Evolutionary conservation across 192 early-diverging fungal species (phyloP), one percentile per base, ranked within the genome.

Genomic region (Coemansia sp.): DNA sequence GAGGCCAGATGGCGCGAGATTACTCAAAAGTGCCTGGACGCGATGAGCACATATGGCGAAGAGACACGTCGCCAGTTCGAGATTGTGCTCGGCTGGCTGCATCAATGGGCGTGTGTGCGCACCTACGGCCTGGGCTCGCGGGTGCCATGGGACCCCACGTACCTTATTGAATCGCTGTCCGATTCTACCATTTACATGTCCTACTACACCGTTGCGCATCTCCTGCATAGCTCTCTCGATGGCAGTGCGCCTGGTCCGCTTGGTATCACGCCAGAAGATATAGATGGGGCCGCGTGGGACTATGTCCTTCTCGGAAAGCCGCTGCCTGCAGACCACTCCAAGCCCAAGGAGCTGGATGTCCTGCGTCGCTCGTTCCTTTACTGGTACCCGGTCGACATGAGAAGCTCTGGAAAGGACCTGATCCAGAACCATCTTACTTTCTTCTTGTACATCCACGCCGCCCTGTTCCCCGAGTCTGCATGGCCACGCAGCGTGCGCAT

Each of bases 161-260:
- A 87, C 80, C 80, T 99, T 72, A 94, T 99, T 64, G 97, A 99
- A 85, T 94, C 93, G 38, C 85, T 99, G 22, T 92, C 90, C 17
- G 97, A 99, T 73, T 99, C 97, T 18, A 99, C 97, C 25, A 97
- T 99, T 64, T 99, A 99, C 83, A 99, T 99, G 97, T 93, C 97
- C 32, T 99, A 98, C 87, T 99, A 99, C 86, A 97, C 97, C 17
- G 89, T 99, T 33, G 88, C 94, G 7, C 93, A 94, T 72, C 77
- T 96, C 61, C 84, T 99, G 20, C 97, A 99, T 67, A 84, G 80
- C 36, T 89, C 87, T n/a, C 82, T 97, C 5, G 88, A 99, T 63
- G 97, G 96, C 50, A 87, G 87, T 48, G 81, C 80, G 29, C 80
- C 84, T 20, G 95, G 95, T 4, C 86, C 88, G 29, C 87, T 89